A percentile compares a stretch with the other conserved stretches of the same genome.
Conservation (phyloP, 306 rosid species). For the peach (Prunus persica) region Prunus_persica_NCBIv2 NC_034011.1:22100501-22101000, state of each 20-base stretch:
- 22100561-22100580: background rate
- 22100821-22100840: constrained; percentile 32
- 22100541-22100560: background rate
- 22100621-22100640: constrained; percentile 17
- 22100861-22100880: constrained; percentile 11
- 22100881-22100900: background rate
- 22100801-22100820: constrained; percentile 51
- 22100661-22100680: constrained; percentile 45
- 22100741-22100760: constrained; percentile 36
- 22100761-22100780: constrained; percentile 36
- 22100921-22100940: constrained; percentile 6
- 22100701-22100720: constrained; percentile 73
- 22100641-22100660: constrained; percentile 30
- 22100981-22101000: constrained; percentile 14
- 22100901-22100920: background rate
- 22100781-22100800: constrained; percentile 42
- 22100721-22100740: constrained; percentile 37
- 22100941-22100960: background rate
- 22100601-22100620: constrained; percentile 6
- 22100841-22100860: constrained; percentile 51
- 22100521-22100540: too few species aligned
- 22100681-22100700: constrained; percentile 51
- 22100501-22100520: background rate
- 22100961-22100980: background rate
- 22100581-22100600: background rate